phyloP scores from a whole-genome alignment of 23 red algal genomes.

The Gracilariopsis chorda region DNA sequence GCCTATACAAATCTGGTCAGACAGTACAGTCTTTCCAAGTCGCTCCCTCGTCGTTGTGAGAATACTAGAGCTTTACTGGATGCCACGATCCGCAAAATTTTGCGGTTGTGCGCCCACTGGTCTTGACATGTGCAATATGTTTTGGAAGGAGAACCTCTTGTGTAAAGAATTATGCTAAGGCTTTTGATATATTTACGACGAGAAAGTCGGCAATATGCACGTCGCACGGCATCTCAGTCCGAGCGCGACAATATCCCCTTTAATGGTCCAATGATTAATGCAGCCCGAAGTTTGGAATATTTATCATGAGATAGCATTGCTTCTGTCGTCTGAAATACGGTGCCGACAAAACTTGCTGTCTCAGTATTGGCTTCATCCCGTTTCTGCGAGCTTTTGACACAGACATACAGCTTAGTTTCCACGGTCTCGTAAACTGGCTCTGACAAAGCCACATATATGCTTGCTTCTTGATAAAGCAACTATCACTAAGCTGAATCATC shows the following conservation, averaged over 20 bases:
- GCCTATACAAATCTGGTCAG: not conserved
- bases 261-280: not conserved
- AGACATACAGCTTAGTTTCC: not conserved
- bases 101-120: not conserved
- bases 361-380: not conserved
- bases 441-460: not conserved
- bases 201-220: constrained; percentile 33
- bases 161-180: constrained; percentile 23
- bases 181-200: not conserved
- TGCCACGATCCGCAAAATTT: no score
- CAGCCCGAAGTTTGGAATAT: constrained; percentile 7
- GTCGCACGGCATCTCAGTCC: constrained; percentile 32
- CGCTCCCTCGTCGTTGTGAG: not conserved
- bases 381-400: constrained; percentile 12
- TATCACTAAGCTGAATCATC: not conserved
- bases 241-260: not conserved
- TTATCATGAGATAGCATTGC: not conserved
- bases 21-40: not conserved
- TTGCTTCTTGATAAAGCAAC: not conserved
- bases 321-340: not conserved
- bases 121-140: constrained; percentile 20
- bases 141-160: constrained; percentile 32
- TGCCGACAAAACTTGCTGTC: not conserved
- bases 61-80: no score
- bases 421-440: not conserved